phyloP scores from a whole-genome alignment of 2,329 filamentous ascomycete species.

The Diaporthe sp. region DNA sequence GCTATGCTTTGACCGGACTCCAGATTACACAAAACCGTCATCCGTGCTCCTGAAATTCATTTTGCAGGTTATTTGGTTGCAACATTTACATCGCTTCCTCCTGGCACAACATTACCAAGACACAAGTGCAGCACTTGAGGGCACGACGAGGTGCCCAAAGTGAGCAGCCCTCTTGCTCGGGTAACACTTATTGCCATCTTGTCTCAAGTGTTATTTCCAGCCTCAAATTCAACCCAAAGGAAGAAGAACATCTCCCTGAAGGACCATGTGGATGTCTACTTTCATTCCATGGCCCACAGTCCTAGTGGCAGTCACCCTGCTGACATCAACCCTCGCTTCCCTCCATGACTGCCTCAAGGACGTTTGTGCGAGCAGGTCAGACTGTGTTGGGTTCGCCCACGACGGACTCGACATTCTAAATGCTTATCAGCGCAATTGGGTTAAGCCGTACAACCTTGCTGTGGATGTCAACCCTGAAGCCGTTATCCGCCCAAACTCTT shows the following conservation, averaged over 20 bases:
- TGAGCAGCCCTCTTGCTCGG: neutral
- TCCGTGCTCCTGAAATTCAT: neutral
- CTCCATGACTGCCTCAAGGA: slow-evolving; percentile 57
- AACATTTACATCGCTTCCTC: neutral
- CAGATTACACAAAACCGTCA: neutral
- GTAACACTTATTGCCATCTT: neutral
- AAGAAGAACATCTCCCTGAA: neutral
- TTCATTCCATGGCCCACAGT: neutral
- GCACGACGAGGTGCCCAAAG: neutral
- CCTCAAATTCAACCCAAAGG: neutral
- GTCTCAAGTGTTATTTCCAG: neutral
- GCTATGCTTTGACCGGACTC: neutral
- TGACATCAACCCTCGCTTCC: slow-evolving; percentile 31
- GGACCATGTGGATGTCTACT: neutral
- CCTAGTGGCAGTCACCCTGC: slow-evolving; percentile 19
- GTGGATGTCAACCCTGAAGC: slow-evolving; percentile 61
- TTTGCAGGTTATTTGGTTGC: neutral
- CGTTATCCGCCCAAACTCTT: slow-evolving; percentile 64
- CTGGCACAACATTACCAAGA: neutral
- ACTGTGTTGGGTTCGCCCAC: slow-evolving; percentile 59
- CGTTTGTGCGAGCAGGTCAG: slow-evolving; percentile 55
- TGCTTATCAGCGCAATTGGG: slow-evolving; percentile 59
- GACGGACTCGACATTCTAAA: slow-evolving; percentile 43
- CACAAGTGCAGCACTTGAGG: too few relatives aligned
- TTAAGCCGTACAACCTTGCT: slow-evolving; percentile 64